Evolutionary conservation across 208 protist species (phyloP), one percentile per base, ranked within the genome.

Genomic region (Trypanosoma caninum): DNA sequence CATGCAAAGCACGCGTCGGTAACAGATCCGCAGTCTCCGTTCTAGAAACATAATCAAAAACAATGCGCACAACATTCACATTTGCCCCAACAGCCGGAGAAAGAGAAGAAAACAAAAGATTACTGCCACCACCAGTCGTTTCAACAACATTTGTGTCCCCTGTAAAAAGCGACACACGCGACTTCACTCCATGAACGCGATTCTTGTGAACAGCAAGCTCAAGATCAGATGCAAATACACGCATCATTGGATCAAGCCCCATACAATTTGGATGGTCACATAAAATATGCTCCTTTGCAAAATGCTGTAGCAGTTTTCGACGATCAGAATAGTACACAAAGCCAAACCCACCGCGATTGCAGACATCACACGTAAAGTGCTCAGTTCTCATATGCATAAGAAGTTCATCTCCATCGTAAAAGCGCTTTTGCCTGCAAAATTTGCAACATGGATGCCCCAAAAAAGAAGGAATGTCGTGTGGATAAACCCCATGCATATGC

Each of bases 341-440:
- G 38, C 69, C 73, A 66, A 89, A 93, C 75, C 91, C 76, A 1
- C 77, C 72, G 16, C 79, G 76, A 58, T 91, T 91, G 74, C 90
- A 96, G 18, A 94, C 40, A 58, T 96, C 87, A 62, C 90, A 96
- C 0, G 87, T 84, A 63, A 93, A 91, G 83, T 96, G 90, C 20
- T 79, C 59, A n/a, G 86, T 58, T 53, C 78, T 78, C 90, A 96
- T 96, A 72, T 96, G 90, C 65, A 87, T 82, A 8, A 94, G 62
- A 38, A 96, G 61, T 33, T 79, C 63, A 63, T 93, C 90, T 22
- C 83, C 83, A 55, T 94, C 85, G 59, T 94, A 94, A 62, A 93
- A 91, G 52, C 62, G 64, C 25, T 48, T 28, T 1, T 71, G 63
- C 11, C 64, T 22, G 61, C 90, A 96, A 63, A 96, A 96, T 34